A percentile compares a stretch with the other conserved stretches of the same genome.
Evolutionary conservation across 108 stramenopile species (phyloP).

Genomic region (Cylindrotheca fusiformis): DNA sequence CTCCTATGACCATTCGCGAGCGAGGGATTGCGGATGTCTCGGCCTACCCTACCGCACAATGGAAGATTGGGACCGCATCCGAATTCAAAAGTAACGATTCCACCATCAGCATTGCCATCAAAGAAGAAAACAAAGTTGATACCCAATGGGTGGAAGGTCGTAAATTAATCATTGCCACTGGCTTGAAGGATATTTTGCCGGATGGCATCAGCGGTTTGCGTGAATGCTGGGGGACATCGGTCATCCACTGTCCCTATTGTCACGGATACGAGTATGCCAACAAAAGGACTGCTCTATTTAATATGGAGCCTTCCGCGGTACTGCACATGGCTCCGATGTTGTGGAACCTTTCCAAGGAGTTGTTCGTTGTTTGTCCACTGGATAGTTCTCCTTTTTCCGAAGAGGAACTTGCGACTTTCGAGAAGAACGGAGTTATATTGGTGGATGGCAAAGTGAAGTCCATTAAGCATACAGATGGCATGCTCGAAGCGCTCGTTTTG

Average conservation of each 20-base stretch:
- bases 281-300: constrained; percentile 9
- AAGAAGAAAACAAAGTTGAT: neutral
- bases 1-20: constrained; percentile 5
- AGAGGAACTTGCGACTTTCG: constrained; percentile 2
- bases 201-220: constrained; percentile 11
- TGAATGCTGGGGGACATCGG: constrained; percentile 24
- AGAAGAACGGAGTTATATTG: constrained; percentile 4
- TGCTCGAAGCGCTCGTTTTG: neutral
- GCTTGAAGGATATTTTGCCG: constrained; percentile 15
- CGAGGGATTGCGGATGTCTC: constrained; percentile 10
- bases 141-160: neutral
- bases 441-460: neutral
- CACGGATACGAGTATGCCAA: constrained; percentile 23
- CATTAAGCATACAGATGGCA: constrained; percentile 20
- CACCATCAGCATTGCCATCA: too few species aligned
- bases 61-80: neutral
- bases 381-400: neutral
- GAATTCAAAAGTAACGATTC: too few species aligned
- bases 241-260: constrained; percentile 33
- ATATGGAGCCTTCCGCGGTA: neutral
- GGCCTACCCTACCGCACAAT: constrained; percentile 12
- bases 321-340: constrained; percentile 12
- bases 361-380: constrained; percentile 3
- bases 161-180: constrained; percentile 17
- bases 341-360: constrained; percentile 15